A percentile compares a stretch with the other conserved stretches of the same genome.
phyloP scores from a whole-genome alignment of 306 rosid genomes.

The Gynostemma pentaphyllum region DNA sequence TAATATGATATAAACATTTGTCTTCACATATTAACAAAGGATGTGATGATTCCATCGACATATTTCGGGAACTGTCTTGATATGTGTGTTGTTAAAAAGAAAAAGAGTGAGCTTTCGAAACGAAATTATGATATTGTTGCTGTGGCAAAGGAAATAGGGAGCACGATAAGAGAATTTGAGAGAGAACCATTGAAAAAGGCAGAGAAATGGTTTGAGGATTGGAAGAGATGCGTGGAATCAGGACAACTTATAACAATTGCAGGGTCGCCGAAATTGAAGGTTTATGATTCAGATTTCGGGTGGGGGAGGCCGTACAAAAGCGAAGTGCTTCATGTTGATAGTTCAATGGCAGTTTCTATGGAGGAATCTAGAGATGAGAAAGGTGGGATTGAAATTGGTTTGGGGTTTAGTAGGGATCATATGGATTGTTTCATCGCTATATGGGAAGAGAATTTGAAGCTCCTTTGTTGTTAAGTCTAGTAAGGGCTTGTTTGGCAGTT shows the following conservation, averaged over 20 bases:
- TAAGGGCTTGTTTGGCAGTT: no score
- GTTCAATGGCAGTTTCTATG: neutral
- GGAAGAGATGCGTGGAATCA: neutral
- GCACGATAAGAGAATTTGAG: neutral
- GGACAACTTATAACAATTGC: neutral
- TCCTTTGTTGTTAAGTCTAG: no score
- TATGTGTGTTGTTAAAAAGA: no score
- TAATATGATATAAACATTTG: no score
- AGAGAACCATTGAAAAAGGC: conserved; percentile 1
- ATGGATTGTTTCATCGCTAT: conserved; percentile 6
- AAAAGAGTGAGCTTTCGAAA: no score
- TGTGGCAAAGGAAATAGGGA: conserved; percentile 9
- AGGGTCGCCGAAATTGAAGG: conserved; percentile 15
- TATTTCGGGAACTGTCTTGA: conserved; percentile 17
- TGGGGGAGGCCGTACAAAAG: conserved; percentile 16
- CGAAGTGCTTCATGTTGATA: conserved; percentile 17
- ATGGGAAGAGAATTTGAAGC: conserved; percentile 6
- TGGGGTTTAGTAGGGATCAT: neutral
- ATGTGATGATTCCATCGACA: neutral
- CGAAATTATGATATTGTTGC: neutral
- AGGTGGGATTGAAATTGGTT: conserved; percentile 12
- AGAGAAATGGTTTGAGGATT: conserved; percentile 4
- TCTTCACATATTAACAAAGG: no score
- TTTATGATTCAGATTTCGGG: conserved; percentile 17
- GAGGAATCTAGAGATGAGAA: conserved; percentile 9